Percentiles rank a stretch among this genome's conserved stretches.
Evolutionary conservation across 768 basidiomycete species (phyloP).

Genomic region (Dioszegia hungarica): DNA sequence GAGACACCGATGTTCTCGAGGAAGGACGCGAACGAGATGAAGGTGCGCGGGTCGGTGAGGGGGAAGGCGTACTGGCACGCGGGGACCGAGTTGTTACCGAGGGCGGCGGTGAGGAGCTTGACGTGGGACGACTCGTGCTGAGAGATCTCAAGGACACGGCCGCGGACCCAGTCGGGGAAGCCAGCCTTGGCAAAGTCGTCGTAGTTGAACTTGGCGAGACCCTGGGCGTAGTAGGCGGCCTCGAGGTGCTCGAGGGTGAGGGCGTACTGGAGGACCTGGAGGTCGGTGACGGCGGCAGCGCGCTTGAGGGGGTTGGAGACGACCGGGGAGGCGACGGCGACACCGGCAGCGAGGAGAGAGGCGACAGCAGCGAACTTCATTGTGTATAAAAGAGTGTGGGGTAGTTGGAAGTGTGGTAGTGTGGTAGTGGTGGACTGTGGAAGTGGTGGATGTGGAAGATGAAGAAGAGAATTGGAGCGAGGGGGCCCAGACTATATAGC

Average conservation of each 20-base stretch:
- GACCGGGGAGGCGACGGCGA: conserved; percentile 18
- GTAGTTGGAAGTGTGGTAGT: neutral
- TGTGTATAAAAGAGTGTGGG: neutral
- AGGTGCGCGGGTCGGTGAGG: conserved; percentile 54
- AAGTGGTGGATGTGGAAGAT: neutral
- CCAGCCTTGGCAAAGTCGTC: conserved; percentile 55
- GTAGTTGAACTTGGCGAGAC: conserved; percentile 53
- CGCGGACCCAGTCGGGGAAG: conserved; percentile 54
- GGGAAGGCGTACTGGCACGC: conserved; percentile 62
- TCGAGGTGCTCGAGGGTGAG: conserved; percentile 49
- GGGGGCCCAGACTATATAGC: neutral
- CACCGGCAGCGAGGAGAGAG: conserved; percentile 10
- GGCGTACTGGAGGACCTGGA: conserved; percentile 42
- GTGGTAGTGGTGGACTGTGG: neutral
- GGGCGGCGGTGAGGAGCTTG: conserved; percentile 53
- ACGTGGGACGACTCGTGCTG: conserved; percentile 61
- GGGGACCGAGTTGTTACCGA: conserved; percentile 54
- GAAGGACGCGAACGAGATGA: conserved; percentile 55
- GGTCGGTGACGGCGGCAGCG: neutral
- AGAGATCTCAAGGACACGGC: conserved; percentile 55
- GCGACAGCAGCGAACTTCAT: conserved; percentile 26
- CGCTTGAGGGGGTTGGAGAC: conserved; percentile 18
- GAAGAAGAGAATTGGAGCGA: neutral
- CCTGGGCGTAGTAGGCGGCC: conserved; percentile 37
- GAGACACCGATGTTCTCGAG: conserved; percentile 59